Evolutionary conservation across 179 eudicot genomes (phyloP), one percentile per base, ranked within the genome.

Genomic region (Pouteria campechiana): DNA sequence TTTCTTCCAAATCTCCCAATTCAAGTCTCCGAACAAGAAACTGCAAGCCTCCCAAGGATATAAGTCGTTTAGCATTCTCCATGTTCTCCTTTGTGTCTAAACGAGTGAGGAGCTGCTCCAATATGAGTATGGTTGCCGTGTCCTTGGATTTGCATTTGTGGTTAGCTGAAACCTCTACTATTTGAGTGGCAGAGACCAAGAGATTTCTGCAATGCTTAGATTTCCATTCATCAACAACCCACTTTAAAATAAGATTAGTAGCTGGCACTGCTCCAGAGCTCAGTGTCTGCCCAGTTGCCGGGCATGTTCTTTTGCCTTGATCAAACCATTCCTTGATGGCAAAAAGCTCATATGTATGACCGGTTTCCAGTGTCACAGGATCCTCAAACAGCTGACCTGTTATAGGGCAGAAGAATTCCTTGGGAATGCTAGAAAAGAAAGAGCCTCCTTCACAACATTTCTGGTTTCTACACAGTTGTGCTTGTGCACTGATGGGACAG

Each of bases 291-390:
- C 67, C 51, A 14, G 70, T 54, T 18, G 59, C 55, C 20, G 80
- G 80, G 37, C 80, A 74, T 19, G 58, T 66, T 55, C 12, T 46
- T 16, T 60, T 41, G 43, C 73, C 80, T 52, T 62, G 40, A 13
- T 16, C 27, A 17, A 74, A 44, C 80, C 80, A 74, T 47, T 61
- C 61, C 23, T 32, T 25, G 20, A 74, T 48, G 18, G 76, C 67
- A 58, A 14, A 60, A 2, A 66, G 57, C 60, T 74, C 80, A 35
- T 57, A 74, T 32, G 76, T 74, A 51, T 61, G 73, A 32, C 76
- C 80, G 27, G 76, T 74, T 50, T 74, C 80, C 25, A 74, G 49
- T 20, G 76, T 74, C 43, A 69, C 76, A 1, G 80, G 80, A 32
- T 74, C 76, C 35, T 65, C 64, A 25, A 74, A 58, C 22, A 69